A percentile compares a stretch with the other conserved stretches of the same genome.
These are phyloP conservation scores for Ascocoryne sarcoides DNA, from an alignment of 2,329 filamentous ascomycete genomes.

Conservation along the genomic window DNA sequence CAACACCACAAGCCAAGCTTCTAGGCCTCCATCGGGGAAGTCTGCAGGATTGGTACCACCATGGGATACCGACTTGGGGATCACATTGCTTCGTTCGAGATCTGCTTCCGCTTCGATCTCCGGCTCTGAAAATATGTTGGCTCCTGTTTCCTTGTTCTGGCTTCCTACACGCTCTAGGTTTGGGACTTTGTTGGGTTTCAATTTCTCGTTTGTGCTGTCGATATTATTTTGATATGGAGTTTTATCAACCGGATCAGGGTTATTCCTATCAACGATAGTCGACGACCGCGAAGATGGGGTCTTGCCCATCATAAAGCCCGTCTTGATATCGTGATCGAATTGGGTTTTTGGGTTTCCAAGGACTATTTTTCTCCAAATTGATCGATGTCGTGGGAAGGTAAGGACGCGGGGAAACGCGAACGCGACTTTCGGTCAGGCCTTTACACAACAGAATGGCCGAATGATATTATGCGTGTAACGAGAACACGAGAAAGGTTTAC, in stretches of 20 bases:
- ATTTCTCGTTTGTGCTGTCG: neutral
- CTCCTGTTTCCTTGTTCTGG: constrained; percentile 27
- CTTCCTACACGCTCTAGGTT: constrained; percentile 18
- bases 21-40: constrained; percentile 49
- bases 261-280: neutral
- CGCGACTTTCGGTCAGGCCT: too few relatives aligned
- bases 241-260: constrained; percentile 5
- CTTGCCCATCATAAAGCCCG: too few relatives aligned
- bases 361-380: too few relatives aligned
- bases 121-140: constrained; percentile 68
- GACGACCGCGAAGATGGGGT: neutral
- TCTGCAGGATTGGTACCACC: constrained; percentile 35
- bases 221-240: constrained; percentile 3
- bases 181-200: constrained; percentile 3
- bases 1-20: constrained; percentile 48
- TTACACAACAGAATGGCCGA: too few relatives aligned
- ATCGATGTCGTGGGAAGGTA: too few relatives aligned
- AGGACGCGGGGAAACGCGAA: too few relatives aligned
- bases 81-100: constrained; percentile 43
- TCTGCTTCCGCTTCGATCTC: constrained; percentile 91
- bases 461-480: too few relatives aligned
- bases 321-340: too few relatives aligned
- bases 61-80: constrained; percentile 9
- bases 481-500: too few relatives aligned
- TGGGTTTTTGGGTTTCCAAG: too few relatives aligned